Evolutionary conservation across 139 green algal genomes (phyloP).

Genomic region (Cymbomonas tetramitiformis): DNA sequence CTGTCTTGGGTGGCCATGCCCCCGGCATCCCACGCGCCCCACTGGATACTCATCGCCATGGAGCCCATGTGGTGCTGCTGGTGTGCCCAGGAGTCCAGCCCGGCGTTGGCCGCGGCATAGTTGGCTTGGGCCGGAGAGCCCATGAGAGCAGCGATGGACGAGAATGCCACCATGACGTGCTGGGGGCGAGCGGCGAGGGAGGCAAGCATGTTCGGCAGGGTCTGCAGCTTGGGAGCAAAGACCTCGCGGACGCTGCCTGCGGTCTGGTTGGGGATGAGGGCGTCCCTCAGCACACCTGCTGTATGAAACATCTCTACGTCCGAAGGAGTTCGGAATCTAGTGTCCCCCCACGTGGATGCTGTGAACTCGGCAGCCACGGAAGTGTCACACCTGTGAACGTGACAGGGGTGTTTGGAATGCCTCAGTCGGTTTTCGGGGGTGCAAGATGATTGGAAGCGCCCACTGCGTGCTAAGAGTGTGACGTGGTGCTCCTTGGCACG

Average conservation of each 20-base stretch:
- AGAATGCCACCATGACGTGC: constrained; percentile 31
- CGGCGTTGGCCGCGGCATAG: constrained; percentile 21
- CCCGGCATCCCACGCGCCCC: constrained; percentile 27
- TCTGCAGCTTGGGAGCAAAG: constrained; percentile 36
- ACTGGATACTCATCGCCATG: constrained; percentile 29
- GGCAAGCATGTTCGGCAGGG: not conserved
- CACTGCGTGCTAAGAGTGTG: too few relatives aligned
- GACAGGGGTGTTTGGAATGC: too few relatives aligned
- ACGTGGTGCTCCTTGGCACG: too few relatives aligned
- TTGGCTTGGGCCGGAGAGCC: constrained; percentile 28
- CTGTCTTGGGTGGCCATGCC: constrained; percentile 40
- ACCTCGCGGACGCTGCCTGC: constrained; percentile 17
- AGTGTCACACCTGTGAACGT: too few relatives aligned
- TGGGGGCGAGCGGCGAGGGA: constrained; percentile 1
- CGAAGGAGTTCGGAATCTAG: too few relatives aligned
- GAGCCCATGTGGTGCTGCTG: constrained; percentile 8
- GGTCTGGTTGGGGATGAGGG: constrained; percentile 33
- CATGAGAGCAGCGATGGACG: constrained; percentile 31
- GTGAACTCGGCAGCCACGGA: too few relatives aligned
- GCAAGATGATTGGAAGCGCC: too few relatives aligned
- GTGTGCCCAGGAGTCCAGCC: constrained; percentile 1
- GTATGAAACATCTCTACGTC: constrained; percentile 50
- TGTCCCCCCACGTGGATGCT: too few relatives aligned
- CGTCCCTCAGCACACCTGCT: constrained; percentile 46
- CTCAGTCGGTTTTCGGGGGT: too few relatives aligned